Evolutionary conservation across 2,329 filamentous ascomycete genomes (phyloP).

Genomic region (Chrysoporthe austroafricana): DNA sequence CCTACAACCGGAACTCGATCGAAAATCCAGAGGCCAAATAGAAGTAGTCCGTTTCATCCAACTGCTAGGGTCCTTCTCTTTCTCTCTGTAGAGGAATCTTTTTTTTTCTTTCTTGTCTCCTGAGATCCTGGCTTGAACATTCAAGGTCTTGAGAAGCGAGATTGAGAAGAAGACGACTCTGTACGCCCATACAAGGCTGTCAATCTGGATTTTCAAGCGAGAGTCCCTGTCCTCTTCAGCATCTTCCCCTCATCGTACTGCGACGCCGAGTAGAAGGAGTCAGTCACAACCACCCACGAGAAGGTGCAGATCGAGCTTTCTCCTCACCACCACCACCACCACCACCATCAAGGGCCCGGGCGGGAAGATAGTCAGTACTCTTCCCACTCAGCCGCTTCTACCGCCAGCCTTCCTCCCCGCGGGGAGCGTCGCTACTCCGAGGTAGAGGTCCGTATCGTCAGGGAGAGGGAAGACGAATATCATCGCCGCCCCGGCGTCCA

Average conservation of each 20-base stretch:
- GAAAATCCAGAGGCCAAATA: slow-evolving; percentile 36
- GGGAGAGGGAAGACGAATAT: slow-evolving; percentile 77
- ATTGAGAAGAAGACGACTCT: slow-evolving; percentile 51
- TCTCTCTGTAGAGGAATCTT: slow-evolving; percentile 49
- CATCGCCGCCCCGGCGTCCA: slow-evolving; percentile 72
- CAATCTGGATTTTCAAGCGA: slow-evolving; percentile 99
- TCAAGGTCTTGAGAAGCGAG: slow-evolving; percentile 43
- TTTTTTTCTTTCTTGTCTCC: slow-evolving; percentile 65
- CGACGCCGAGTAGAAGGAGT: slow-evolving; percentile 51
- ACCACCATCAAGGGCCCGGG: slow-evolving; percentile 82
- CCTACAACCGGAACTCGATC: slow-evolving; percentile 33
- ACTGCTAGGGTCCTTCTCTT: slow-evolving; percentile 42
- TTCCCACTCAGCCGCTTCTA: slow-evolving; percentile 64
- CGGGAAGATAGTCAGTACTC: slow-evolving; percentile 89
- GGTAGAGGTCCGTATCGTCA: slow-evolving; percentile 83
- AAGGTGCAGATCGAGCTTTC: slow-evolving; percentile 83
- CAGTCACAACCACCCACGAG: slow-evolving; percentile 69
- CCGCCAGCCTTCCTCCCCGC: slow-evolving; percentile 64
- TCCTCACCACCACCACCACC: slow-evolving; percentile 9
- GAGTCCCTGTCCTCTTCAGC: slow-evolving; percentile 99
- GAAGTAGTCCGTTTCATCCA: slow-evolving; percentile 38
- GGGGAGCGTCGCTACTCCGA: slow-evolving; percentile 66
- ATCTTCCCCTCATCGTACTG: slow-evolving; percentile 97
- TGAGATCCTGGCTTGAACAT: slow-evolving; percentile 16
- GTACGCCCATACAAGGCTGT: slow-evolving; percentile 66